Evolutionary conservation across 257 asterid genomes (phyloP).

Genomic region (Salvia hispanica): DNA sequence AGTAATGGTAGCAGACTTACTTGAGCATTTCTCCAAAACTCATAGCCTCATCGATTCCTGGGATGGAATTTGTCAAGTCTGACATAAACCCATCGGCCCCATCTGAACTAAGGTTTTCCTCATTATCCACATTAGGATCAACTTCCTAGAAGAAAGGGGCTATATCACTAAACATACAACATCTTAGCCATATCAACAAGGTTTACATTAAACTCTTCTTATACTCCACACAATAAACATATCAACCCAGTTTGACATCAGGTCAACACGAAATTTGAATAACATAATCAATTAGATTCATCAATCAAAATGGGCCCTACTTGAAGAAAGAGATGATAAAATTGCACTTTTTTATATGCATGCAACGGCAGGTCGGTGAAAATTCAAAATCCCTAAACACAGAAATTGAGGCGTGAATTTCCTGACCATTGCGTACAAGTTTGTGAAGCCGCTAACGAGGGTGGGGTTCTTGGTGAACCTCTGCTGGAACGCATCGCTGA

Average conservation of each 20-base stretch:
- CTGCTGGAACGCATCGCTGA: constrained; percentile 94
- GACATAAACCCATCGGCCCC: constrained; percentile 79
- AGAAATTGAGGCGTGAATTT: not conserved
- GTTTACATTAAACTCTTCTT: not conserved
- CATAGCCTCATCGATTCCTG: constrained; percentile 99
- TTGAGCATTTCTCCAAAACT: constrained; percentile 99
- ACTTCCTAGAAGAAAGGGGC: constrained; percentile 67
- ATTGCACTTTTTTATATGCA: not conserved
- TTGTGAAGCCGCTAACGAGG: constrained; percentile 80
- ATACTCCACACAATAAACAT: not conserved
- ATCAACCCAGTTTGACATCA: not conserved
- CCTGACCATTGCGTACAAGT: constrained; percentile 88
- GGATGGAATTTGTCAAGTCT: constrained; percentile 86
- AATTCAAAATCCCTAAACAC: not conserved
- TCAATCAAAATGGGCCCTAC: constrained; percentile 2
- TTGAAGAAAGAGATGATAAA: not conserved
- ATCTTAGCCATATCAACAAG: not conserved
- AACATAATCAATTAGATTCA: no score
- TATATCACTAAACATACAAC: constrained; percentile 14
- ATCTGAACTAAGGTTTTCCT: constrained; percentile 43
- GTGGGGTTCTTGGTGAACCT: constrained; percentile 80
- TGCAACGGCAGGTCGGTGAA: not conserved
- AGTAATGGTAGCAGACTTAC: constrained; percentile 44
- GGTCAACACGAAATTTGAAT: not conserved
- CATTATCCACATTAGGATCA: constrained; percentile 81